Conservation (phyloP, 2,329 filamentous ascomycete species). For the Exutisphaerella laricina region DNA sequence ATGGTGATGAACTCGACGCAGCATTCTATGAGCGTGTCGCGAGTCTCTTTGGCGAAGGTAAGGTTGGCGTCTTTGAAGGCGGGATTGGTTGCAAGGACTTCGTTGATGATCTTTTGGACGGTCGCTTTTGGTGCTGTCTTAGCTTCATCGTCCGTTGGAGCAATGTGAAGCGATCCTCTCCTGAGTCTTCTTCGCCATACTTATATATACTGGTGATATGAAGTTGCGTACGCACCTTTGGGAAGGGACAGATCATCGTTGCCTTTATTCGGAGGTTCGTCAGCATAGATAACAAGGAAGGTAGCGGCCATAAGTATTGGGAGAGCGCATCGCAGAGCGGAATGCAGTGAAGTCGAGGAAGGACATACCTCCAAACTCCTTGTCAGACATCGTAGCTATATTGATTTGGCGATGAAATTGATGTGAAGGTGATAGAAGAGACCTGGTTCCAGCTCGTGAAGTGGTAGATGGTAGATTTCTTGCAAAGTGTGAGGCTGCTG, state of each 20-base stretch:
- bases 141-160: too few species aligned
- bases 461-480: too few species aligned
- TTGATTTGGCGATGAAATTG: too few species aligned
- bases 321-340: neutral
- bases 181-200: too few species aligned
- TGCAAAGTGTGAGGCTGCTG: too few species aligned
- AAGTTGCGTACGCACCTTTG: slow-evolving; percentile 42
- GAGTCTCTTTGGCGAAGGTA: slow-evolving; percentile 88
- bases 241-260: slow-evolving; percentile 57
- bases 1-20: slow-evolving; percentile 99
- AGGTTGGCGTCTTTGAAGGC: slow-evolving; percentile 49
- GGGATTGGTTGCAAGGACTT: slow-evolving; percentile 73
- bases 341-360: neutral
- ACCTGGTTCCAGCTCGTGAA: too few species aligned
- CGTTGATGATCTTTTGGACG: slow-evolving; percentile 79
- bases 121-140: slow-evolving; percentile 48
- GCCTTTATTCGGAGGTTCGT: too few species aligned
- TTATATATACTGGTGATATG: too few species aligned
- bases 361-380: slow-evolving; percentile 48
- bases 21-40: slow-evolving; percentile 94
- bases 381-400: too few species aligned
- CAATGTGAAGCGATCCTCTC: too few species aligned
- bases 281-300: neutral
- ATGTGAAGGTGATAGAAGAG: too few species aligned
- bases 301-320: too few species aligned